Evolutionary conservation across 345 rosid species (phyloP), one percentile per base, ranked within the genome.

Genomic region (Isatis tinctoria): DNA sequence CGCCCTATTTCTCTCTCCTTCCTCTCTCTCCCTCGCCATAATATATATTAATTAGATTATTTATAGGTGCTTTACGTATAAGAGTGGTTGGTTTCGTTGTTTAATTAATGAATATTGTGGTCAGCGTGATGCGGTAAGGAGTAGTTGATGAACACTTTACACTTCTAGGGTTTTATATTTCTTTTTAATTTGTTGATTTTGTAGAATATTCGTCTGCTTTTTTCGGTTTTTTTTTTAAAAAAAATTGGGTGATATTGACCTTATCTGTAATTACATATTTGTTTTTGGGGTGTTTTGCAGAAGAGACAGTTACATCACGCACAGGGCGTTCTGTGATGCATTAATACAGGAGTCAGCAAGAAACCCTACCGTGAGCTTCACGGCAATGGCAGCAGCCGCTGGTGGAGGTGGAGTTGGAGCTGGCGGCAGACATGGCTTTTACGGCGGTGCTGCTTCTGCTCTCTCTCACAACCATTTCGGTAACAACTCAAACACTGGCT

Each of bases 241-340:
- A 20, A 20, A 22, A 9, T 1, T 22, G 24, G 10, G 16, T 51
- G 13, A 53, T 53, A 52, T 39, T 63, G 20, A 63, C 35, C 1
- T 73, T 36, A 22, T 17, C 3, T 6, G n/a, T 39, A 17, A 39
- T 18, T 60, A 35, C 33, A 11, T 20, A 22, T 67, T 30, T 5
- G 12, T 27, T 65, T 56, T 16, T 18, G 70, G 60, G 52, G 9
- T 60, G 64, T 75, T 36, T 63, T 47, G 73, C 72, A 92, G 97
- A 72, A 85, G 97, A 8, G 97, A 91, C 65, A 91, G 97, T 62
- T 91, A 89, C 77, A 88, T 91, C 62, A 87, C 97, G 5, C 97
- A 91, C 70, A 78, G 93, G 52, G 96, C 97, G 13, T 91, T 91
- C 61, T 91, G 97, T 36, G 97, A 91, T 56, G 96, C 96, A 14